A percentile compares a stretch with the other conserved stretches of the same genome.
These are phyloP conservation scores for Cercospora sesami DNA, from an alignment of 2,329 filamentous ascomycete genomes.

Conservation along the genomic window DNA sequence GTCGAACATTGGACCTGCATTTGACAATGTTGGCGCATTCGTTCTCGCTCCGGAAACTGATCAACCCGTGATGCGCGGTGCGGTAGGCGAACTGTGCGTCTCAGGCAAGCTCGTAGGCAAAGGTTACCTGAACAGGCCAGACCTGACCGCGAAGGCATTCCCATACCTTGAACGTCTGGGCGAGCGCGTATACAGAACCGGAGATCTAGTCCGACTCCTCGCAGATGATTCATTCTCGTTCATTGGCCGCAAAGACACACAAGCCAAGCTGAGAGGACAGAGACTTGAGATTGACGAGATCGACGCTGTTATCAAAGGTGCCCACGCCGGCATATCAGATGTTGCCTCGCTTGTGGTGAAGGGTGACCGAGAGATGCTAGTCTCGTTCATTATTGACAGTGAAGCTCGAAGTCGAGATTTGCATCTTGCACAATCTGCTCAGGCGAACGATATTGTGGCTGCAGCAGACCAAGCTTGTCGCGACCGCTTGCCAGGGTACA, in stretches of 20 bases:
- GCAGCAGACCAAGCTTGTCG: slow-evolving; percentile 59
- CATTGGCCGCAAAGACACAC: slow-evolving; percentile 82
- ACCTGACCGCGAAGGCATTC: slow-evolving; percentile 77
- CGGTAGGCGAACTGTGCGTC: slow-evolving; percentile 83
- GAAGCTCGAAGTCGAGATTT: slow-evolving; percentile 24
- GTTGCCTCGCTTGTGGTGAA: slow-evolving; percentile 75
- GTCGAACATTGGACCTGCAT: slow-evolving; percentile 84
- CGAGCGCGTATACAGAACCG: slow-evolving; percentile 73
- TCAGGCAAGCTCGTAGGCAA: slow-evolving; percentile 84
- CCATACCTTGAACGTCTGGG: slow-evolving; percentile 57
- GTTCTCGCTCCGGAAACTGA: slow-evolving; percentile 71
- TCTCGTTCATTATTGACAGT: slow-evolving; percentile 64
- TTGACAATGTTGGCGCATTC: slow-evolving; percentile 82
- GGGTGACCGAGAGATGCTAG: slow-evolving; percentile 77
- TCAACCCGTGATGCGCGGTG: slow-evolving; percentile 71
- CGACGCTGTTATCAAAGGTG: slow-evolving; percentile 73
- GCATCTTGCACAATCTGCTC: slow-evolving; percentile 41
- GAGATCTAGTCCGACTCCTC: slow-evolving; percentile 79
- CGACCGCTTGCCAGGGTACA: slow-evolving; percentile 73
- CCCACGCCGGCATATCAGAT: slow-evolving; percentile 61
- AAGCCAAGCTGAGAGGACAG: slow-evolving; percentile 88
- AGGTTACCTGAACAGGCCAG: slow-evolving; percentile 77
- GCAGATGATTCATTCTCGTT: slow-evolving; percentile 84
- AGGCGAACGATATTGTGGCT: slow-evolving; percentile 27
- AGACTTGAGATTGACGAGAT: slow-evolving; percentile 89